Conservation (phyloP, 2,329 filamentous ascomycete species). For the Thelonectria blattea region DNA sequence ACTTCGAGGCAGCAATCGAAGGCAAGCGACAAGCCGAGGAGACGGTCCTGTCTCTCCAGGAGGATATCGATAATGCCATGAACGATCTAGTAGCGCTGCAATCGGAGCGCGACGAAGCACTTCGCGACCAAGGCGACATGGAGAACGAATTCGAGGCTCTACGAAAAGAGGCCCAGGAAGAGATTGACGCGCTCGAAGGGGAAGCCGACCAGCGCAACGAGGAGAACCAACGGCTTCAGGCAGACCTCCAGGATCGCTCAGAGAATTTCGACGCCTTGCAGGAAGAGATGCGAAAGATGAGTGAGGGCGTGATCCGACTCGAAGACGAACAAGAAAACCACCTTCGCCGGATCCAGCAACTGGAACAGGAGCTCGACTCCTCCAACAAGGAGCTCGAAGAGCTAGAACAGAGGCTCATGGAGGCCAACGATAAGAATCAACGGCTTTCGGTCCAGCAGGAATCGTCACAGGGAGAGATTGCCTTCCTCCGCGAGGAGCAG, state of each 20-base stretch:
- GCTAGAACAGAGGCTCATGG: conserved; percentile 81
- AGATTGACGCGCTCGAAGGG: conserved; percentile 70
- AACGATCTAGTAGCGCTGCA: conserved; percentile 82
- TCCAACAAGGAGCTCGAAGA: conserved; percentile 87
- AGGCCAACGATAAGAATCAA: conserved; percentile 86
- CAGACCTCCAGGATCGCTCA: conserved; percentile 75
- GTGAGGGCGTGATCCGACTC: conserved; percentile 81
- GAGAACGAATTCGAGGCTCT: conserved; percentile 67
- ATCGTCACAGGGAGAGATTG: conserved; percentile 89
- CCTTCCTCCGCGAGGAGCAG: conserved; percentile 95
- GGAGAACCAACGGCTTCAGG: conserved; percentile 72
- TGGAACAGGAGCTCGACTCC: conserved; percentile 83
- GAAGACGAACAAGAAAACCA: conserved; percentile 90
- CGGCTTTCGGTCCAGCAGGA: conserved; percentile 90
- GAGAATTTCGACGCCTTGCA: conserved; percentile 94
- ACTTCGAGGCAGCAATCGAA: conserved; percentile 76
- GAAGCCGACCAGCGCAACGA: conserved; percentile 76
- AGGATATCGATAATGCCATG: conserved; percentile 79
- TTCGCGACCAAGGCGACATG: conserved; percentile 67
- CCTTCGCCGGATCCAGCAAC: conserved; percentile 76
- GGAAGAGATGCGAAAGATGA: conserved; percentile 90
- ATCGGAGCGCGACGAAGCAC: conserved; percentile 83
- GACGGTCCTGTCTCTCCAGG: conserved; percentile 68
- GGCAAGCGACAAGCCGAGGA: conserved; percentile 67
- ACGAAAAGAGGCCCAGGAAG: conserved; percentile 67